Evolutionary conservation across 768 basidiomycete genomes (phyloP).

Genomic region (Sarcomyxa edulis): DNA sequence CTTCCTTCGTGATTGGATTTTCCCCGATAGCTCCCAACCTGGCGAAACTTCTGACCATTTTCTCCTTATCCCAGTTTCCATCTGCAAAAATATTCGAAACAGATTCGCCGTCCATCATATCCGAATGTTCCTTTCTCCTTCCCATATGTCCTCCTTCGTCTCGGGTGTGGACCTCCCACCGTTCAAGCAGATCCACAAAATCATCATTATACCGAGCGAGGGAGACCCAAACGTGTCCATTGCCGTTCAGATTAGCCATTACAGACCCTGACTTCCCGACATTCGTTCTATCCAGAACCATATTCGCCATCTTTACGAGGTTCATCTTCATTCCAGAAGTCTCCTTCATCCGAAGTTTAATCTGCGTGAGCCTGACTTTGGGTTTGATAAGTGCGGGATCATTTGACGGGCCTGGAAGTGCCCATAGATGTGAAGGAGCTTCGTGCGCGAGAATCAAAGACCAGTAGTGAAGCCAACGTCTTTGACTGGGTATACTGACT

Average conservation of each 20-base stretch:
- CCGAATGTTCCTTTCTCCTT: constrained; percentile 25
- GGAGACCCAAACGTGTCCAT: constrained; percentile 60
- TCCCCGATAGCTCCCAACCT: constrained; percentile 41
- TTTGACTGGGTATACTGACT: constrained; percentile 78
- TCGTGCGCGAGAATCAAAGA: constrained; percentile 53
- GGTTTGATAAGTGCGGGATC: constrained; percentile 16
- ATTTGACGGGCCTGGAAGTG: constrained; percentile 13
- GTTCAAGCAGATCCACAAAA: constrained; percentile 57
- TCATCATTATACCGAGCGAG: constrained; percentile 77
- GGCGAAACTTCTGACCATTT: constrained; percentile 79
- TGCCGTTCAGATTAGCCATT: constrained; percentile 17
- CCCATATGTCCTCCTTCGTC: constrained; percentile 32
- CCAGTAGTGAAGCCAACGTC: constrained; percentile 79
- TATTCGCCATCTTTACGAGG: constrained; percentile 53
- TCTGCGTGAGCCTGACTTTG: constrained; percentile 51
- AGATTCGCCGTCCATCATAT: constrained; percentile 28
- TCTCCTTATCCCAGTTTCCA: constrained; percentile 63
- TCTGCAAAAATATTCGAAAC: constrained; percentile 40
- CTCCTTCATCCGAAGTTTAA: constrained; percentile 59
- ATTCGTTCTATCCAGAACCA: constrained; percentile 41
- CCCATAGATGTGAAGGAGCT: constrained; percentile 48
- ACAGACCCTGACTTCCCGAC: constrained; percentile 23
- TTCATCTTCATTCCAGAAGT: constrained; percentile 42
- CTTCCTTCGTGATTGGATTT: constrained; percentile 11
- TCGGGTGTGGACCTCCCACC: constrained; percentile 54